Conservation (phyloP, 441 rosid genomes). For the Corymbia calophylla region DNA sequence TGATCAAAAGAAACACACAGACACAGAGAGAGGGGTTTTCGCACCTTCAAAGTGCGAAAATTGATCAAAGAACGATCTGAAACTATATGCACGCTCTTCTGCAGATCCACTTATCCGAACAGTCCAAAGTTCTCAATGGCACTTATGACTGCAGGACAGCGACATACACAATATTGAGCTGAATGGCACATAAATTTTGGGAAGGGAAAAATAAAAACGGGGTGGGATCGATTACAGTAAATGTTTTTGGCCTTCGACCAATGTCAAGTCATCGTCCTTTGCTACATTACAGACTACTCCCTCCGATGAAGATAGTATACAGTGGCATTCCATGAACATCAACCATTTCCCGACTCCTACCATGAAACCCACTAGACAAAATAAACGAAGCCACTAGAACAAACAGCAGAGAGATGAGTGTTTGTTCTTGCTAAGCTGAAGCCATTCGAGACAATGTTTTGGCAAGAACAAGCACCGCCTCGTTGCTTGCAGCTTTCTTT, state of each 20-base stretch:
- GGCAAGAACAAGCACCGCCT: slow-evolving; percentile 5
- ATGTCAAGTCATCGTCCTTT: background rate
- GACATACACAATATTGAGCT: background rate
- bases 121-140: background rate
- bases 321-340: background rate
- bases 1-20: background rate
- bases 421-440: slow-evolving; percentile 14
- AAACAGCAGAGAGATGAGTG: background rate
- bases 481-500: slow-evolving; percentile 19
- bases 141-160: background rate
- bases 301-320: background rate
- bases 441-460: slow-evolving; percentile 1
- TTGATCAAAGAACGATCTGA: background rate
- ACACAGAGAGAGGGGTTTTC: background rate
- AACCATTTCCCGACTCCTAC: background rate
- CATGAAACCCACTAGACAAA: background rate
- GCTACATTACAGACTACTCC: background rate
- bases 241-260: background rate
- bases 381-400: background rate
- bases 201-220: background rate
- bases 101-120: background rate
- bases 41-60: background rate
- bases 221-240: background rate
- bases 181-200: background rate
- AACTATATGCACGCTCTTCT: background rate